Percentiles rank a stretch among this genome's conserved stretches.
These are phyloP conservation scores for Acer saccharum DNA, from an alignment of 345 rosid genomes.

Conservation along the genomic window DNA sequence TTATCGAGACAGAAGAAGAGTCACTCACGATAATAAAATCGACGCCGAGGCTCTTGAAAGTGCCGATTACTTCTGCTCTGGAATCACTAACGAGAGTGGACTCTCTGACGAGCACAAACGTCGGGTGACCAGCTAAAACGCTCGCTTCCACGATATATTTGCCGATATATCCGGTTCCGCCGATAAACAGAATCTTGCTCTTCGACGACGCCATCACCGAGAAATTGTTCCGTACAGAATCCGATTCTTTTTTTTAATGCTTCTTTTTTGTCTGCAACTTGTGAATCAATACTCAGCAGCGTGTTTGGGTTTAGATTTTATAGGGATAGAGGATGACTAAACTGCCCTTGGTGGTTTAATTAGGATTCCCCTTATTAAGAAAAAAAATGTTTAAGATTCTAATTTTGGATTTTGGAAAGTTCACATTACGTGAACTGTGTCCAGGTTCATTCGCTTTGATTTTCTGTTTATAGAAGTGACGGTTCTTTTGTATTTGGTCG, in stretches of 20 bases:
- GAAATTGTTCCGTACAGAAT: no score
- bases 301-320: no score
- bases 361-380: no score
- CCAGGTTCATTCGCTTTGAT: not conserved
- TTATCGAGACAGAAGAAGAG: no score
- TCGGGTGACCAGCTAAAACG: conserved; percentile 25
- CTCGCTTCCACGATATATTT: conserved; percentile 16
- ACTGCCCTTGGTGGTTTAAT: not conserved
- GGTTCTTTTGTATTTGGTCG: not conserved
- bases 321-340: not conserved
- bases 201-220: not conserved
- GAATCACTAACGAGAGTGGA: conserved; percentile 18
- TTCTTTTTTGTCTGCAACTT: not conserved
- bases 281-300: not conserved
- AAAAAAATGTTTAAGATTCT: no score
- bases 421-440: no score
- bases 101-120: conserved; percentile 12
- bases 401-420: no score
- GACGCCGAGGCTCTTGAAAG: conserved; percentile 21
- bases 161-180: conserved; percentile 23
- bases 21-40: conserved; percentile 10
- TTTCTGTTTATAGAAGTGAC: not conserved
- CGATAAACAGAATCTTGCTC: conserved; percentile 29
- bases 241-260: no score
- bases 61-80: not conserved